Evolutionary conservation across 805 yeast species (phyloP), one percentile per base, ranked within the genome.

Genomic region (Monosporozyma aerobia): DNA sequence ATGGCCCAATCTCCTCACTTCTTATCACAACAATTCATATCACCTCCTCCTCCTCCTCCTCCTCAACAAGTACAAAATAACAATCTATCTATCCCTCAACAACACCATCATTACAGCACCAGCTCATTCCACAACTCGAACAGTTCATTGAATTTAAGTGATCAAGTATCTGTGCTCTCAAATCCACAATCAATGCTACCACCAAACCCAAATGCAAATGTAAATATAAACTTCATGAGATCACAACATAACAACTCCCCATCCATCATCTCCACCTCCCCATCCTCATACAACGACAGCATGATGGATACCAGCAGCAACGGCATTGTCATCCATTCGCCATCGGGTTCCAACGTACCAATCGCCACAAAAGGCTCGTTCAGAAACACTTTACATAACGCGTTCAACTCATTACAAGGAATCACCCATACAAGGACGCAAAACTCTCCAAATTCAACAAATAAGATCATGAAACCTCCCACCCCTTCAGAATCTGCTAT

Each of bases 61-160:
- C 29, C 29, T 19, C 19, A 22, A 47, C 25, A 35, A 19, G 19
- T 19, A 19, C 19, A 19, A 19, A 19, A 19, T 19, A 19, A 8
- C 22, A 47, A 47, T 43, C 22, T 33, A 33, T 14, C 29, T 16
- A 25, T 29, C 11, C 45, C 45, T 23, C 44, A 19, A 19, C 44
- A 47, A 22, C 30, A 47, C 41, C n/a, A 27, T n/a, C 30, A 47
- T 41, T 22, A 27, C 22, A n/a, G 23, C 32, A 11, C 33, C 14
- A 44, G 35, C 7, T 30, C 51, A 30, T 39, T 51, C 13, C 37
- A 32, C 29, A 35, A 48, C 14, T 56, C 60, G 4, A 52, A 52
- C 8, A 59, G 60, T 53, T 56, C 63, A 30, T 51, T 56, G 47
- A 50, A 57, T 16, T 41, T 56, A 48, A 59, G 61, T 47, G 63